Evolutionary conservation across 177 flowering plant genomes (phyloP).

Genomic region (Vitis hybrid): DNA sequence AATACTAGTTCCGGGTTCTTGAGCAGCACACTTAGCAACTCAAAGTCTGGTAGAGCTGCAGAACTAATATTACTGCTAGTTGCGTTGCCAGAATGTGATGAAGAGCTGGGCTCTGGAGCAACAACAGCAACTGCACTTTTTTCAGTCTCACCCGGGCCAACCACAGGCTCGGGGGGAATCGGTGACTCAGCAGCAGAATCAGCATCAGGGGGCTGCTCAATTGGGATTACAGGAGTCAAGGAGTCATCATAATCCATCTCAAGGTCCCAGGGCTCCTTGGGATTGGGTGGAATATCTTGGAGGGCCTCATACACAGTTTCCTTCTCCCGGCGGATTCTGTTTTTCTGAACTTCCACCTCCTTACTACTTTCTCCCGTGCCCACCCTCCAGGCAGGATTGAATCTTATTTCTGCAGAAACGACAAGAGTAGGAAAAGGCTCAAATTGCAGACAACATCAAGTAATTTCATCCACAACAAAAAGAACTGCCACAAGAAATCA

Average conservation of each 20-base stretch:
- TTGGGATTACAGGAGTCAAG: slow-evolving; percentile 82
- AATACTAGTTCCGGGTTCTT: slow-evolving; percentile 89
- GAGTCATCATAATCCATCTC: slow-evolving; percentile 95
- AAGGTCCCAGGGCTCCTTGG: slow-evolving; percentile 92
- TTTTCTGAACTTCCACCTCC: slow-evolving; percentile 78
- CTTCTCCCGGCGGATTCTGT: slow-evolving; percentile 70
- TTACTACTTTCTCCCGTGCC: slow-evolving; percentile 81
- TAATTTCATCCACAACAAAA: background rate
- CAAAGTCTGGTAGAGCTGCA: slow-evolving; percentile 79
- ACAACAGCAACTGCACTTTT: slow-evolving; percentile 6
- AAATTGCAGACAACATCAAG: slow-evolving; percentile 17
- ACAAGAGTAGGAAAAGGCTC: slow-evolving; percentile 15
- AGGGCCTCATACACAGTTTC: slow-evolving; percentile 54
- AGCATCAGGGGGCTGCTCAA: slow-evolving; percentile 68
- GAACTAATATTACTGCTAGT: background rate
- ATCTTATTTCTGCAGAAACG: slow-evolving; percentile 68
- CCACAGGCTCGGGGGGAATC: slow-evolving; percentile 11
- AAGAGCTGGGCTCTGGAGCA: slow-evolving; percentile 15
- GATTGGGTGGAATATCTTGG: slow-evolving; percentile 69
- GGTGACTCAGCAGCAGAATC: slow-evolving; percentile 37
- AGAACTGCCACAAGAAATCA: background rate
- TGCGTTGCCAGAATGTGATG: slow-evolving; percentile 22
- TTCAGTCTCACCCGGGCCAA: too few species aligned
- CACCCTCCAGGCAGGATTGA: slow-evolving; percentile 53
- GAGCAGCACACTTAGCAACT: slow-evolving; percentile 80